Percentiles rank a stretch among this genome's conserved stretches.
Evolutionary conservation across 371 early-diverging fungal genomes (phyloP).

Genomic region (Rhizopus stolonifer): DNA sequence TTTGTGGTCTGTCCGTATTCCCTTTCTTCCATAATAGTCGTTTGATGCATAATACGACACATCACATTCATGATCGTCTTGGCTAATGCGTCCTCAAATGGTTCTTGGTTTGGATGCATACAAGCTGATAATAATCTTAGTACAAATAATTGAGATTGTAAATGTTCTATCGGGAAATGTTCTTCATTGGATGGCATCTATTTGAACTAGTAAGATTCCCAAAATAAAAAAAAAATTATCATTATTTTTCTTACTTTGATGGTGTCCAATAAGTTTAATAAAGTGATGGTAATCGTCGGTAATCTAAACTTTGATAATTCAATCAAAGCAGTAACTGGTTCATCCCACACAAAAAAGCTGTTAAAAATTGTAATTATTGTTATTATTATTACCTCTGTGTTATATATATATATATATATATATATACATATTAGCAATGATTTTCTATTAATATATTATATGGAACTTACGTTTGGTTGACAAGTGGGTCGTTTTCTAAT

Average conservation of each 20-base stretch:
- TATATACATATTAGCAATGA: neutral
- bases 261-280: slow-evolving; percentile 57
- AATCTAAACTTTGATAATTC: slow-evolving; percentile 67
- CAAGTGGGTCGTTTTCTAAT: slow-evolving; percentile 61
- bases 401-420: too few relatives aligned
- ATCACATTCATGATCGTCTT: slow-evolving; percentile 64
- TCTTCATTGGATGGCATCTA: slow-evolving; percentile 51
- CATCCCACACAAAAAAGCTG: too few relatives aligned
- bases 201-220: neutral
- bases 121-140: slow-evolving; percentile 72
- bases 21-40: slow-evolving; percentile 42
- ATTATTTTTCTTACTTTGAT: slow-evolving; percentile 52
- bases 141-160: slow-evolving; percentile 75
- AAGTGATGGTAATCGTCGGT: slow-evolving; percentile 53
- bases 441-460: slow-evolving; percentile 1
- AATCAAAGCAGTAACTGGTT: slow-evolving; percentile 61
- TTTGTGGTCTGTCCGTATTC: slow-evolving; percentile 33
- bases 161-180: slow-evolving; percentile 55
- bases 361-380: too few relatives aligned
- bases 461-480: slow-evolving; percentile 61
- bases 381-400: too few relatives aligned
- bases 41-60: slow-evolving; percentile 66
- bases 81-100: slow-evolving; percentile 71
- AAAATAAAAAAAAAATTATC: neutral
- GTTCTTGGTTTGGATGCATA: slow-evolving; percentile 48